These are phyloP conservation scores for Lenwebbia sp. DNA, from an alignment of 345 rosid genomes.

Conservation along the genomic window DNA sequence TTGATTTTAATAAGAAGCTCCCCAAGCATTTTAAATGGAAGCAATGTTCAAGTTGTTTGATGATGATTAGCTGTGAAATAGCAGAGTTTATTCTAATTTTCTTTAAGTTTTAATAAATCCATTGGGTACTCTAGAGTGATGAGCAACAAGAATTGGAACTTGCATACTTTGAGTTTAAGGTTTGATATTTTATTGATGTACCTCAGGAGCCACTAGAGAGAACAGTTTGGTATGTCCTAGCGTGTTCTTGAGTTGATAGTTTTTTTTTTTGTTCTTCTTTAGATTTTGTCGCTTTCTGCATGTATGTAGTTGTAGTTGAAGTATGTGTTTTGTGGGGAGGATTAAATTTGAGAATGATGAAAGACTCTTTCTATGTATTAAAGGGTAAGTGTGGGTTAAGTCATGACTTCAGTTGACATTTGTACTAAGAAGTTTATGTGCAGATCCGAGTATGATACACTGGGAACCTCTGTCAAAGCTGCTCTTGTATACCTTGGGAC, in stretches of 20 bases:
- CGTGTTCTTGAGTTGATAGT: background rate
- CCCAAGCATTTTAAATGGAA: background rate
- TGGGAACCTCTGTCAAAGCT: constrained; percentile 84
- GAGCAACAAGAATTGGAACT: background rate
- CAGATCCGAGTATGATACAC: constrained; percentile 97
- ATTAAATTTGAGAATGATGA: background rate
- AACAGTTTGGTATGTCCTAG: background rate
- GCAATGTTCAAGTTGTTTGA: background rate
- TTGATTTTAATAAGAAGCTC: background rate
- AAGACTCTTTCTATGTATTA: background rate
- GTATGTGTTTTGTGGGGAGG: background rate
- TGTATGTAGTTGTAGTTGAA: background rate
- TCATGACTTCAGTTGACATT: background rate
- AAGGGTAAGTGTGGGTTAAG: background rate
- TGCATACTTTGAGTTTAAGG: background rate
- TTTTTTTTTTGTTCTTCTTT: background rate
- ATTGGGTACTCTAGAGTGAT: background rate
- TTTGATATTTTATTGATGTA: background rate
- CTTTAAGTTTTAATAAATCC: background rate
- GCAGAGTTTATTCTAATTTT: background rate
- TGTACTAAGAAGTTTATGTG: background rate
- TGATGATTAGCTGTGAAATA: background rate
- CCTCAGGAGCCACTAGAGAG: background rate
- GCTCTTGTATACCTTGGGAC: constrained; percentile 89
- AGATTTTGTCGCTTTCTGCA: background rate